Evolutionary conservation across 169 alveolate genomes (phyloP).

Genomic region (Plasmodium cynomolgi): DNA sequence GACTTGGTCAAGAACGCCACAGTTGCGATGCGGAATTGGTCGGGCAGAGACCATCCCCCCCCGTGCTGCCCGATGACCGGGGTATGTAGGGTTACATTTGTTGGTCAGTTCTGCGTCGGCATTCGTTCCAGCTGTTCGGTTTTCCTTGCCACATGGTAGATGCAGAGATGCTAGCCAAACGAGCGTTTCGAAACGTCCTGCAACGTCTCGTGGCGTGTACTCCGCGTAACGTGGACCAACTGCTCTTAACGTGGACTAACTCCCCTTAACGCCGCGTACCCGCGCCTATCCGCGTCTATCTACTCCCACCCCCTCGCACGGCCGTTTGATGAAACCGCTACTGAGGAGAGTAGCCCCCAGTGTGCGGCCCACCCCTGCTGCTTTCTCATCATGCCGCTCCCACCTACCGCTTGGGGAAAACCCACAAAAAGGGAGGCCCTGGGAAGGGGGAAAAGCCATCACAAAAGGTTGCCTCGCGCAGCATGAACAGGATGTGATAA

Average conservation of each 20-base stretch:
- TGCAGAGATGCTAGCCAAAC: background rate
- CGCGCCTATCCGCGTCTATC: background rate
- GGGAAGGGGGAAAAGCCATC: background rate
- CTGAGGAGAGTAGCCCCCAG: background rate
- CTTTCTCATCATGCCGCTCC: constrained; percentile 1
- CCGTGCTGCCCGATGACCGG: background rate
- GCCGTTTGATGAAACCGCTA: constrained; percentile 15
- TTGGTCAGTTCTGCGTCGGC: background rate
- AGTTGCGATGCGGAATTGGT: background rate
- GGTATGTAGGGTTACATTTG: background rate
- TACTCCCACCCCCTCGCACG: background rate
- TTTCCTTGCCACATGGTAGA: background rate
- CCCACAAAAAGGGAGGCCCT: background rate
- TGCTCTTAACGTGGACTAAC: too few species aligned
- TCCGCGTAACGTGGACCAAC: too few species aligned
- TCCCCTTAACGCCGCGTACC: too few species aligned
- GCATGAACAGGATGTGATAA: constrained; percentile 38
- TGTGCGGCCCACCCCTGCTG: background rate
- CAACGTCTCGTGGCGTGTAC: background rate
- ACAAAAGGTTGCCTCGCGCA: background rate
- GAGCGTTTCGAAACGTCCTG: background rate
- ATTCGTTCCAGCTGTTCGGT: background rate
- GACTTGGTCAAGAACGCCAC: background rate
- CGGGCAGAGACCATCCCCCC: background rate
- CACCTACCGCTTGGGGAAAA: background rate